Evolutionary conservation across 1,139 yeast genomes (phyloP).

Genomic region (Meyerozyma sp.): DNA sequence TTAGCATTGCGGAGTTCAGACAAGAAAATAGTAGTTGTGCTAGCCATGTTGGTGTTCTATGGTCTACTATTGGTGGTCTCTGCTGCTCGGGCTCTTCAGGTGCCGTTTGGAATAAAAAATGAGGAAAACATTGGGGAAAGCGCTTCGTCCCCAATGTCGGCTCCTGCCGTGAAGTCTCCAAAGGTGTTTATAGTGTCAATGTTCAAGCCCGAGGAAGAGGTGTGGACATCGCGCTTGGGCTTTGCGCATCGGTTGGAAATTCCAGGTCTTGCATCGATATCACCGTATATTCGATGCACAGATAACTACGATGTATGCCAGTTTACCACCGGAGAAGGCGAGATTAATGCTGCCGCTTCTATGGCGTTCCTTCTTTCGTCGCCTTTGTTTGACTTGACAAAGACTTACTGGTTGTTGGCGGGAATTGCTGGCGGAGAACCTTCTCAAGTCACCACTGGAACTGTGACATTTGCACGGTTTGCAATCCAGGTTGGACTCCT

Average conservation of each 20-base stretch:
- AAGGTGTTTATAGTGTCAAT: constrained; percentile 6
- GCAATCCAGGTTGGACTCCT: constrained; percentile 61
- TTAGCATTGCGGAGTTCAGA: neutral
- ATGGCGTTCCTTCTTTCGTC: constrained; percentile 49
- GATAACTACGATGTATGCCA: constrained; percentile 52
- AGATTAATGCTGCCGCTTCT: constrained; percentile 62
- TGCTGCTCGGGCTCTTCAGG: neutral
- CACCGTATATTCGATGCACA: constrained; percentile 53
- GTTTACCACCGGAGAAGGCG: constrained; percentile 65
- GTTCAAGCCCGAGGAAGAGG: constrained; percentile 5
- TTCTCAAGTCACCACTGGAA: constrained; percentile 39
- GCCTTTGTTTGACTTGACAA: constrained; percentile 52
- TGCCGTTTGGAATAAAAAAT: neutral
- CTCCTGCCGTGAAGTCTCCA: constrained; percentile 1
- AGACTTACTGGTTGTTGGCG: constrained; percentile 57
- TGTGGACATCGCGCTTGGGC: constrained; percentile 7
- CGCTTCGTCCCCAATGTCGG: neutral
- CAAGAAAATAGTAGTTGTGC: too few relatives aligned
- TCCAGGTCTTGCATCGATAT: constrained; percentile 62
- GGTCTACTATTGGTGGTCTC: neutral
- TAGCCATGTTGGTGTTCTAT: neutral
- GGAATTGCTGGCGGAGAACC: constrained; percentile 71
- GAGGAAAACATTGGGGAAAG: neutral
- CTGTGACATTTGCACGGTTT: constrained; percentile 56
- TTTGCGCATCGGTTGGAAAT: constrained; percentile 39